Base-by-base conservation (phyloP, 352 stramenopile genomes). In the Pythium vanterpoolii region DNA sequence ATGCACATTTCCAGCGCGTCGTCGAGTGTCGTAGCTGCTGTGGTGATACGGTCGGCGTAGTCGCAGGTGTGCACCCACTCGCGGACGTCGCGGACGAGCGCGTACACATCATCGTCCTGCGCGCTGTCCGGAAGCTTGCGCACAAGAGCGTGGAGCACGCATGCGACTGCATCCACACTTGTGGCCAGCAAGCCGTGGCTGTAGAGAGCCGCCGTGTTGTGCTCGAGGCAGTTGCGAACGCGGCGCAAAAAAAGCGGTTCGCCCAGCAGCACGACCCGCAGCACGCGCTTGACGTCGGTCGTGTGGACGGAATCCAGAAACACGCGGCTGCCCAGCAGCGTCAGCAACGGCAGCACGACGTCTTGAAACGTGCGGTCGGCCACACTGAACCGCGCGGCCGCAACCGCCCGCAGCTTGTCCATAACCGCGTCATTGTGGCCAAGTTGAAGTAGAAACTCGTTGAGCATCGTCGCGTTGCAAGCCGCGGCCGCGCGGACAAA, bases 281-380 rank as follows among this genome's bases (percentile, higher is more conserved):
- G 54, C 43, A 61, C 44, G 43, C 43, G 54, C 44, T 54, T 61
- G 43, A 61, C 44, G 54, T 61, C 54, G 19, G 33, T 48, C 54
- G 44, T 39, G 44, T 61, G 79, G n/a, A 75, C 62, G 19, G 77
- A 64, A 8, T 80, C 72, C n/a, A 67, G 64, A 50, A 84, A 84
- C 54, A 5, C 18, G 40, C 77, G 79, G 60, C 60, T 78, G 18
- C 62, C 71, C 13, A 83, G 30, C 34, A 78, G 42, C 38, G 72
- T 64, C 21, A 83, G 34, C 62, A 83, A 36, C 24, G 62, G 62
- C 30, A 83, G 53, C 30, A 40, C 40, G 9, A 60, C 43, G 27
- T 60, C 52, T 21, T 60, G 52, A 30, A 60, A 60, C 28, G 39
- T 60, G 39, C 52, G 39, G 13, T 24, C n/a, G 40, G 39, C 26